Evolutionary conservation across 371 early-diverging fungal species (phyloP).

Genomic region (Haplosporangium sp.): DNA sequence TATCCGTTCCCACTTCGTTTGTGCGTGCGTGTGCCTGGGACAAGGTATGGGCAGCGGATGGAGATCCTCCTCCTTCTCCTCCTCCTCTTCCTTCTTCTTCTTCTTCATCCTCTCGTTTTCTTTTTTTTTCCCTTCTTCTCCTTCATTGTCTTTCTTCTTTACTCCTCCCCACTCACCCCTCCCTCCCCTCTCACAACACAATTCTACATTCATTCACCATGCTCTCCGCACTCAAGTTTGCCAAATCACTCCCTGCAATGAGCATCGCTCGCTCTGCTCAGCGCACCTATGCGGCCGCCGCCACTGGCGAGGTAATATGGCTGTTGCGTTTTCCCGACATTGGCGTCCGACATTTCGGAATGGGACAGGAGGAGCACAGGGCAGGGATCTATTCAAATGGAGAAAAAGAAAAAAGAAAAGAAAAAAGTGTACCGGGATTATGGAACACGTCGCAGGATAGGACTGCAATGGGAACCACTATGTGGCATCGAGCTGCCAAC

Average conservation of each 20-base stretch:
- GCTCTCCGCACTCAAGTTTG: constrained; percentile 46
- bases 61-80: background rate
- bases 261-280: constrained; percentile 39
- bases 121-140: background rate
- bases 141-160: background rate
- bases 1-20: constrained; percentile 5
- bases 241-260: constrained; percentile 32
- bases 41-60: background rate
- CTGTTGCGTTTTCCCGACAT: background rate
- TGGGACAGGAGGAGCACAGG: background rate
- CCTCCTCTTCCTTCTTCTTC: constrained; percentile 1
- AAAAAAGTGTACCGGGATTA: background rate
- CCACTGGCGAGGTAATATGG: constrained; percentile 41
- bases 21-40: no score
- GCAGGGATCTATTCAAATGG: background rate
- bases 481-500: no score
- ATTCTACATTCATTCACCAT: constrained; percentile 3
- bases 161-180: constrained; percentile 9
- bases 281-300: constrained; percentile 50
- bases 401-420: background rate
- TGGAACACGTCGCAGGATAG: no score
- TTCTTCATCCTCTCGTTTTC: constrained; percentile 13
- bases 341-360: no score
- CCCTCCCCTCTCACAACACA: background rate
- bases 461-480: no score